Evolutionary conservation across 148 eudicot genomes (phyloP), one percentile per base, ranked within the genome.

Genomic region (Fallopia convolvulus): DNA sequence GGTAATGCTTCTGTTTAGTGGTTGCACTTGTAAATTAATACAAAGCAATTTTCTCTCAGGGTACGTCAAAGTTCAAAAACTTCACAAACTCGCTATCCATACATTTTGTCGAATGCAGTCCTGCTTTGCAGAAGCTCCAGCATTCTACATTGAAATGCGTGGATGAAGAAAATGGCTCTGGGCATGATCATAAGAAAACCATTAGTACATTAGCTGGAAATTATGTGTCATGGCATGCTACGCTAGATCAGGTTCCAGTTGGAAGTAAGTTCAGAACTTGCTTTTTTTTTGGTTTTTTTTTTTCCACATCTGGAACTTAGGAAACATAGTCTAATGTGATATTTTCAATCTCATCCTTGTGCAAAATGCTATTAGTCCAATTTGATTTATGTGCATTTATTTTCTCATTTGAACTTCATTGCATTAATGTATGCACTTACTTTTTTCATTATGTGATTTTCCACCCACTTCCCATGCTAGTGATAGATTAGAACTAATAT

Each of bases 21-120:
- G 17, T 26, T 15, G 47, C 53, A 42, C 18, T 47, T 47, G 18
- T 74, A 30, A 17, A 26, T 65, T 32, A 13, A 65, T 32, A 3
- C 58, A 49, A 47, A 14, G 4, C 42, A 30, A n/a, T 42, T 21
- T 42, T 39, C 26, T 41, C 77, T 78, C 48, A 95, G 99, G 99
- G 97, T 82, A 78, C 91, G 47, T 92, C 99, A 14, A 95, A 92
- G 84, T 88, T 89, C 79, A 89, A 89, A 78, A 83, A 79, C 36
- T 95, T 95, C 66, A 85, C 84, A 70, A 89, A 85, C 36, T 85
- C 97, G 6, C 73, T 95, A 79, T 84, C 86, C 76, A 82, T 95
- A 80, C 99, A 91, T 80, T 78, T 92, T 88, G 94, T 95, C 82
- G 99, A 95, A 83, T 92, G 97, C 81, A 95, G 99, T 72, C 99